Evolutionary conservation across 495 filamentous ascomycete genomes (phyloP), one percentile per base, ranked within the genome.

Genomic region (Hypoxylon trugodes): DNA sequence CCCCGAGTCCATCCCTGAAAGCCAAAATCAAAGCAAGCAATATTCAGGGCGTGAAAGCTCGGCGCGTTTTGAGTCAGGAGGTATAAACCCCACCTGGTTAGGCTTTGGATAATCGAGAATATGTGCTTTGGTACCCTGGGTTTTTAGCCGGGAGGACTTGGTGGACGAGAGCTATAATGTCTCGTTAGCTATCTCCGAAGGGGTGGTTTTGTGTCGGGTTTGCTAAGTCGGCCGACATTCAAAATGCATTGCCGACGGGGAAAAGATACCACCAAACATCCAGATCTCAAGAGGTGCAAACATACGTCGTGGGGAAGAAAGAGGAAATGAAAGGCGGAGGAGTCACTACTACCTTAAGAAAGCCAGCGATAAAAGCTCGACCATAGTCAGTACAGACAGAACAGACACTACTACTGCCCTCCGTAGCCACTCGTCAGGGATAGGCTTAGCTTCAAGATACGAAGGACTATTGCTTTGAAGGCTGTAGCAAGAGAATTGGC

Each of bases 381-480:
- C 72, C 26, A 74, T 74, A 74, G 72, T 66, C 70, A 66, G 72
- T 66, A 69, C 66, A 64, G 69, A 69, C 66, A 64, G 69, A 73
- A 60, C 61, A 68, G 66, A 55, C 36, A 45, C 45, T 48, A 48
- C 68, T 77, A 69, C 76, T 79, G 72, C 74, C 72, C 69, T 75
- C 61, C 60, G 70, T 81, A 81, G 77, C 75, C 75, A 70, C 60
- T 71, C 65, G 68, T 72, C 70, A 73, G 37, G 69, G 70, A 79
- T 80, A 75, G 77, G 77, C 77, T 80, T 75, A 75, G n/a, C n/a
- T 73, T 76, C 74, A 75, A 69, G 65, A 49, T 68, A 65, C 68
- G 67, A 62, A 65, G 68, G 58, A 69, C 55, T 64, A 56, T 55
- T 65, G 58, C 61, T 63, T 69, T 52, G 48, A 61, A 66, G 55